Evolutionary conservation across 23 red algal genomes (phyloP).

Genomic region (Gracilariopsis chorda): DNA sequence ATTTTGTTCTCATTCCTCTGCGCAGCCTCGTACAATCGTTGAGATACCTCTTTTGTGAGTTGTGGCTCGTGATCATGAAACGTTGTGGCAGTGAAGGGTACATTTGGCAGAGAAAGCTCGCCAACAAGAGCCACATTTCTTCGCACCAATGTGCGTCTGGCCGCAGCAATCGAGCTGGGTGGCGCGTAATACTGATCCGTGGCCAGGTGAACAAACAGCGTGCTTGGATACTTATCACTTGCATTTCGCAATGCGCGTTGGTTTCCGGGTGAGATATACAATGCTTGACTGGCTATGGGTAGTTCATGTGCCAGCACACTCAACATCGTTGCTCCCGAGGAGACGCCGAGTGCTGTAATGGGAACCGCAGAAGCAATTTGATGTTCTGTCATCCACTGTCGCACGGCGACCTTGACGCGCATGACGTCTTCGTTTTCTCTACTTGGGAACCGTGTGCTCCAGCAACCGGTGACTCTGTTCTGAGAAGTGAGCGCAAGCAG

Average conservation of each 20-base stretch:
- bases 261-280: conserved; percentile 61
- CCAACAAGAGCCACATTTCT: conserved; percentile 40
- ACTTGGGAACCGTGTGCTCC: conserved; percentile 54
- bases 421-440: conserved; percentile 40
- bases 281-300: conserved; percentile 18
- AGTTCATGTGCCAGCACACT: conserved; percentile 6
- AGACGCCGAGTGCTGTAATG: conserved; percentile 38
- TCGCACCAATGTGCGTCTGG: conserved; percentile 20
- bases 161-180: background rate
- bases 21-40: conserved; percentile 30
- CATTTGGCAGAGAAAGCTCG: conserved; percentile 6
- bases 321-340: conserved; percentile 56
- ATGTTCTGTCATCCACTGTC: conserved; percentile 14
- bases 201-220: conserved; percentile 34
- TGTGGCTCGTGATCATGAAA: conserved; percentile 44
- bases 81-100: conserved; percentile 3
- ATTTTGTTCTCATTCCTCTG: background rate
- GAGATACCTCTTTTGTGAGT: conserved; percentile 25
- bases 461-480: conserved; percentile 44
- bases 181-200: conserved; percentile 55
- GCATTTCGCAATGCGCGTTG: conserved; percentile 48
- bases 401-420: conserved; percentile 24
- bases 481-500: conserved; percentile 47
- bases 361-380: background rate
- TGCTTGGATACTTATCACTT: conserved; percentile 40